Evolutionary conservation across 1,284 basidiomycete genomes (phyloP).

Genomic region (Malassezia psittaci): DNA sequence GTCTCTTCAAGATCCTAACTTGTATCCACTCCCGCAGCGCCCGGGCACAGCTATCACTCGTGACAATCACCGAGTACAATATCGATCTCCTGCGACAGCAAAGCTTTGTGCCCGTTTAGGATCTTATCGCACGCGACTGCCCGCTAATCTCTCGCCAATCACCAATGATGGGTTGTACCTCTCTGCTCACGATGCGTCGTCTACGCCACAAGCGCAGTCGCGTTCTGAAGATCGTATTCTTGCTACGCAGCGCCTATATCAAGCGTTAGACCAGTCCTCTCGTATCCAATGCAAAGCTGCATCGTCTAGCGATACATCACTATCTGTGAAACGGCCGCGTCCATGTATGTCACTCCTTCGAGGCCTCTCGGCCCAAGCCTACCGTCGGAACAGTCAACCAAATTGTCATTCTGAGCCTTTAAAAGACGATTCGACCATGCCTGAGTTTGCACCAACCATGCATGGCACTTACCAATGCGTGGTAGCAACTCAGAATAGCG

Average conservation of each 20-base stretch:
- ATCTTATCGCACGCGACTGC: neutral
- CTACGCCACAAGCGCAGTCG: neutral
- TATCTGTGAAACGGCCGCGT: neutral
- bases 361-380: constrained; percentile 8
- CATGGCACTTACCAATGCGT: constrained; percentile 15
- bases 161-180: constrained; percentile 8
- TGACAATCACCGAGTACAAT: neutral
- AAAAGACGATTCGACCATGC: neutral
- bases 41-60: constrained; percentile 10
- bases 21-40: constrained; percentile 7
- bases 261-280: constrained; percentile 6
- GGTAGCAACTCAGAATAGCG: constrained; percentile 5
- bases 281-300: neutral
- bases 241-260: constrained; percentile 14
- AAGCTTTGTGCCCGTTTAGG: neutral
- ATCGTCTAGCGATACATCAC: neutral
- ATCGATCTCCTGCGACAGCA: neutral
- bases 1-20: no score
- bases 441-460: constrained; percentile 6
- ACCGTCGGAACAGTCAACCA: constrained; percentile 2
- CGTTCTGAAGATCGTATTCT: constrained; percentile 12
- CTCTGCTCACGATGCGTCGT: neutral
- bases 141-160: constrained; percentile 2
- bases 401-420: neutral
- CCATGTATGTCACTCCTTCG: constrained; percentile 9